Percentiles rank a stretch among this genome's conserved stretches.
Evolutionary conservation across 768 basidiomycete species (phyloP).

Genomic region (Mycena galericulata): DNA sequence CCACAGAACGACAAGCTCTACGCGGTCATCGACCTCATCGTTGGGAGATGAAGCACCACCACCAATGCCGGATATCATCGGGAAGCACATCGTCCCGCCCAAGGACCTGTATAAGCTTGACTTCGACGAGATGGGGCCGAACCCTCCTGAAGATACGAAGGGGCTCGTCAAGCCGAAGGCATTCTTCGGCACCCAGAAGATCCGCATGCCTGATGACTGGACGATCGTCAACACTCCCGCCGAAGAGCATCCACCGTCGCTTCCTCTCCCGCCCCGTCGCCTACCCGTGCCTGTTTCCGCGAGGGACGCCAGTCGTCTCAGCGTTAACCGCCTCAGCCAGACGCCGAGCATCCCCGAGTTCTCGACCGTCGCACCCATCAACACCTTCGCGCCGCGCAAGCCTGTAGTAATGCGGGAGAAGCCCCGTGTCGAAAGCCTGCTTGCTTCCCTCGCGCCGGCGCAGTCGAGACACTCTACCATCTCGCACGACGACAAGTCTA

Average conservation of each 20-base stretch:
- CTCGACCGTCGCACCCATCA: constrained; percentile 58
- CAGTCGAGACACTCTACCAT: constrained; percentile 50
- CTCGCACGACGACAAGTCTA: neutral
- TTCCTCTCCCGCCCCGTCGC: constrained; percentile 55
- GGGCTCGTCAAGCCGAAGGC: constrained; percentile 13
- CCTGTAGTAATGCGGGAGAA: constrained; percentile 27
- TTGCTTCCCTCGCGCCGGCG: constrained; percentile 37
- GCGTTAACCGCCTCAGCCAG: constrained; percentile 16
- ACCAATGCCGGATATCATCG: constrained; percentile 44
- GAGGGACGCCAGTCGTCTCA: constrained; percentile 11
- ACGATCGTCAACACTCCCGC: constrained; percentile 48
- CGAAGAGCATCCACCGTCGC: constrained; percentile 46
- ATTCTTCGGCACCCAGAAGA: constrained; percentile 24
- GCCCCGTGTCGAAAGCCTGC: constrained; percentile 14
- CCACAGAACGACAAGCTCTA: constrained; percentile 55
- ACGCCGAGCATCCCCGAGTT: constrained; percentile 66
- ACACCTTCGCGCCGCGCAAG: constrained; percentile 51
- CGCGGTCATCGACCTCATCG: constrained; percentile 70
- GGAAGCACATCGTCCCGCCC: constrained; percentile 67
- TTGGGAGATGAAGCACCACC: constrained; percentile 54
- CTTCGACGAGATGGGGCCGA: constrained; percentile 31
- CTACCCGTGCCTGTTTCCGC: constrained; percentile 20
- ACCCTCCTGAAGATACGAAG: constrained; percentile 31
- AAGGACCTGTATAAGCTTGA: constrained; percentile 62
- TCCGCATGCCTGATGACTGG: constrained; percentile 45